Evolutionary conservation across 179 eudicot species (phyloP), one percentile per base, ranked within the genome.

Genomic region (Monotropa hypopitys): DNA sequence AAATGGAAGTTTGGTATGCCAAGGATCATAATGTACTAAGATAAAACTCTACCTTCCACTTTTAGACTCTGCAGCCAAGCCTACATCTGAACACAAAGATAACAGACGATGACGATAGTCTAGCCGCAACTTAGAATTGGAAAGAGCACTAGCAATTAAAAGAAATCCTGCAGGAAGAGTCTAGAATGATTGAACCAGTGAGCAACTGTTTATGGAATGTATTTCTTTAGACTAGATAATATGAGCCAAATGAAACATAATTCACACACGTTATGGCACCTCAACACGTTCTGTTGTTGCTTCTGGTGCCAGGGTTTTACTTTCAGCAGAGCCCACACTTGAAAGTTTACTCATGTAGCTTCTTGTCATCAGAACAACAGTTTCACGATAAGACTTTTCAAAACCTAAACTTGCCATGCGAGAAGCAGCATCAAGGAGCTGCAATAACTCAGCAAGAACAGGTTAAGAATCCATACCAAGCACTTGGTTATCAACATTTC

Each of bases 351-450:
- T 83, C 81, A 93, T 70, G 82, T 96, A 96, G 86, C 94, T 89
- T 81, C 99, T 88, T 69, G 93, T 93, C 88, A 96, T 83, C 78
- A 96, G 83, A 84, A 93, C 99, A 83, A 91, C 87, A 81, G 92
- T 93, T 89, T 96, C 99, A 71, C 98, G 97, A 83, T 90, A 96
- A 43, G 97, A 90, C 81, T 96, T 93, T 84, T 96, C 98, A 86
- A 91, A 96, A 83, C 99, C 99, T 85, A 96, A 88, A 84, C 98
- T 86, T 57, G 99, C 99, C 87, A 93, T 78, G 84, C 96, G 87
- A 85, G 99, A 88, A 78, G 89, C 89, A 82, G 99, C 99, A 88
- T 96, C 98, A 88, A 96, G 96, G 85, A 96, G 96, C 99, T 96
- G 92, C 89, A 89, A 78, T 72, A 72, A 78, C 77, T 75, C 77